These are phyloP conservation scores for Spinacia oleracea DNA, from an alignment of 179 eudicot genomes.

Conservation along the genomic window DNA sequence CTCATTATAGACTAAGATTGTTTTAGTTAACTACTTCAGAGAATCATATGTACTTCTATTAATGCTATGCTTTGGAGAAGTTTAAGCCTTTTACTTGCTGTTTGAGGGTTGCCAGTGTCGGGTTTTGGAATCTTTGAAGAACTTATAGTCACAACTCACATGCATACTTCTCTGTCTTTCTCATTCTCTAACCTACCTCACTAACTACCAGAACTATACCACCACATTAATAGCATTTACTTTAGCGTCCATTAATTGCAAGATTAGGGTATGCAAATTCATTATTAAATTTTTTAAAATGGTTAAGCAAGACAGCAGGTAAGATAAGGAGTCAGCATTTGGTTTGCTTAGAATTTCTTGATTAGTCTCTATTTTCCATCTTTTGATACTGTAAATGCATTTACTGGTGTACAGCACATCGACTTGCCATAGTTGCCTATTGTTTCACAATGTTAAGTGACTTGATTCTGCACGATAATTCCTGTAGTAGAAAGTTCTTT, in stretches of 20 bases:
- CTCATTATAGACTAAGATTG: no score
- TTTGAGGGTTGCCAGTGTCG: background rate
- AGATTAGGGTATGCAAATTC: constrained; percentile 31
- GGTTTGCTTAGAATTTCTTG: background rate
- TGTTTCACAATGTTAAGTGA: background rate
- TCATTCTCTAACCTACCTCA: background rate
- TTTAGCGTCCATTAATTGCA: constrained; percentile 17
- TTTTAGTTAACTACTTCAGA: no score
- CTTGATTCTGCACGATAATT: background rate
- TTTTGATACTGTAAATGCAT: background rate
- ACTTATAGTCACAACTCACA: no score
- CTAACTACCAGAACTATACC: background rate
- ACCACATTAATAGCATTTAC: constrained; percentile 1
- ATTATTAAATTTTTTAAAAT: constrained; percentile 27
- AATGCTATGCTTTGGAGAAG: background rate
- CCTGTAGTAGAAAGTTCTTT: background rate
- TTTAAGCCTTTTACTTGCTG: background rate
- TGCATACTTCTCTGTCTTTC: background rate
- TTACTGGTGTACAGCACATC: background rate
- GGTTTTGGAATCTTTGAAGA: no score
- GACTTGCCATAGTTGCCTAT: no score
- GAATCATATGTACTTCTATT: no score
- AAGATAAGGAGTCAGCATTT: no score
- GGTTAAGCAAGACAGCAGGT: background rate
- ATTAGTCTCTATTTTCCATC: background rate